phyloP scores from a whole-genome alignment of 257 asterid species.

The Nemophila menziesii region DNA sequence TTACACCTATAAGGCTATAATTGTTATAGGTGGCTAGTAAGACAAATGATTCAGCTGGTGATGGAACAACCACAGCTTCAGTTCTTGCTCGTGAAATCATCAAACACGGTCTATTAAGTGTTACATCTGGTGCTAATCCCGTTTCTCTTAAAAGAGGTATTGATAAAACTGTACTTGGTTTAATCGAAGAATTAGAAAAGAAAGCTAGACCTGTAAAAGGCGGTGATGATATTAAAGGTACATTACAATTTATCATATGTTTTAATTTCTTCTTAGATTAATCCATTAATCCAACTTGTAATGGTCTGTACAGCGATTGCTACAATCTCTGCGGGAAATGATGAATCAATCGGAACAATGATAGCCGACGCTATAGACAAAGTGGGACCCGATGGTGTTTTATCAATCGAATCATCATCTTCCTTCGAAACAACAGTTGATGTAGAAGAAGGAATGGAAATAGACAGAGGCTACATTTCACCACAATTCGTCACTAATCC shows the following conservation, averaged over 20 bases:
- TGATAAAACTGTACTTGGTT: conserved; percentile 70
- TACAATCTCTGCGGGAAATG: conserved; percentile 86
- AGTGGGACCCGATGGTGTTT: conserved; percentile 97
- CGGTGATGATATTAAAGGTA: conserved; percentile 84
- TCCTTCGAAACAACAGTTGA: conserved; percentile 93
- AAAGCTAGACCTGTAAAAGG: conserved; percentile 94
- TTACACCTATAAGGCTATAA: too few relatives aligned
- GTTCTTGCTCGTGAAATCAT: conserved; percentile 95
- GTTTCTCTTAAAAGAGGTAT: conserved; percentile 89
- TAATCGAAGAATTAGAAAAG: conserved; percentile 72
- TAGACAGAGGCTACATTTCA: conserved; percentile 88
- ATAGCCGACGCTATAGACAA: conserved; percentile 95
- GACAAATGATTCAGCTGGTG: conserved; percentile 99
- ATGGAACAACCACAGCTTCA: conserved; percentile 93
- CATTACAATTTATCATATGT: too few relatives aligned
- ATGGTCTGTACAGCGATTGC: conserved; percentile 69
- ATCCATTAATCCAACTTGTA: not conserved
- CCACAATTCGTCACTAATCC: conserved; percentile 91
- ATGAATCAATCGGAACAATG: conserved; percentile 73
- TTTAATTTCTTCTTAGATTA: not conserved
- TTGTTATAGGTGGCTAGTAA: conserved; percentile 87
- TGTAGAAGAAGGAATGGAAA: conserved; percentile 99
- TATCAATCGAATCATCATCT: conserved; percentile 93
- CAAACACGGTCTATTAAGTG: conserved; percentile 82
- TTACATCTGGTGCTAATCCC: conserved; percentile 94